These are phyloP conservation scores for Crepidotus variabilis DNA, from an alignment of 768 basidiomycete species.

Conservation along the genomic window DNA sequence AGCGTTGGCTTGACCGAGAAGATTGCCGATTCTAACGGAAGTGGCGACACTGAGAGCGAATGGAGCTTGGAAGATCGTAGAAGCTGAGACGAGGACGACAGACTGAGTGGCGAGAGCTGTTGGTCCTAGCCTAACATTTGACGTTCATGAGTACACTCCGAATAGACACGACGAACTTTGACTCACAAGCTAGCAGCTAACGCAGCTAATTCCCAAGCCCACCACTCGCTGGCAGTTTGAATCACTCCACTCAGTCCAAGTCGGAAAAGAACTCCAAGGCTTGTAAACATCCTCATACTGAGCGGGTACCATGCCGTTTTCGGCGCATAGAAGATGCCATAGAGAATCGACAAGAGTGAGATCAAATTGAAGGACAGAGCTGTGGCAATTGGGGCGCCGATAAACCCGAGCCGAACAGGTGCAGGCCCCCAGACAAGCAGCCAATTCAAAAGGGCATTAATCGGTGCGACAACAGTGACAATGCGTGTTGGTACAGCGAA, in stretches of 20 bases:
- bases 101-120: slow-evolving; percentile 84
- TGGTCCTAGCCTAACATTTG: slow-evolving; percentile 60
- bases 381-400: slow-evolving; percentile 90
- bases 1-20: slow-evolving; percentile 78
- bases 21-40: slow-evolving; percentile 88
- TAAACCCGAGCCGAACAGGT: slow-evolving; percentile 77
- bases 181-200: slow-evolving; percentile 47
- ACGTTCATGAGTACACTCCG: neutral
- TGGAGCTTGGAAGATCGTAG: slow-evolving; percentile 79
- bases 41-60: slow-evolving; percentile 79
- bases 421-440: slow-evolving; percentile 80
- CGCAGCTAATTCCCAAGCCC: slow-evolving; percentile 90
- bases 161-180: neutral
- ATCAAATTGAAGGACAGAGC: slow-evolving; percentile 89
- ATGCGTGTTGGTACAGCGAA: slow-evolving; percentile 85
- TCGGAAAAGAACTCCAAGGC: slow-evolving; percentile 62
- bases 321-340: slow-evolving; percentile 60
- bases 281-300: slow-evolving; percentile 57
- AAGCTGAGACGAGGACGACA: slow-evolving; percentile 73
- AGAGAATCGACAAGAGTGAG: slow-evolving; percentile 53
- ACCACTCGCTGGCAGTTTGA: slow-evolving; percentile 91
- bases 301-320: slow-evolving; percentile 82
- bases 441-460: slow-evolving; percentile 83
- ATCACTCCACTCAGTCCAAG: slow-evolving; percentile 84
- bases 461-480: slow-evolving; percentile 76